Evolutionary conservation across 257 asterid species (phyloP).

Genomic region (Solanum sejunctum): DNA sequence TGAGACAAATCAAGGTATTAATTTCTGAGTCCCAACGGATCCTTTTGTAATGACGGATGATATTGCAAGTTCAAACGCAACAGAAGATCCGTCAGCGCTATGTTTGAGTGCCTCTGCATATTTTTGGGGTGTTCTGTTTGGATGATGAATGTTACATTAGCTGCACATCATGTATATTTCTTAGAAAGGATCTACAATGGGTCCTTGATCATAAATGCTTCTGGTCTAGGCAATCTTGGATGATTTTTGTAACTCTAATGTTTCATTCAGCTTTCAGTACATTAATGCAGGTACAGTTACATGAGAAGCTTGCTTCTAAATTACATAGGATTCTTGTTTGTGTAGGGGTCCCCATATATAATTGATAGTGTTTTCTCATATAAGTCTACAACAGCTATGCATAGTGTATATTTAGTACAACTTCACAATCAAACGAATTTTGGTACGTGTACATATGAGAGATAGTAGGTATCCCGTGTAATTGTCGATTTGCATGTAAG

Average conservation of each 20-base stretch:
- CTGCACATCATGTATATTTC: background rate
- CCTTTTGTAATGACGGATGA: background rate
- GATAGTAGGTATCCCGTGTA: background rate
- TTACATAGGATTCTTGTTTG: constrained; percentile 16
- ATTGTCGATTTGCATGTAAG: background rate
- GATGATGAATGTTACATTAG: background rate
- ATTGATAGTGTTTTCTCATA: constrained; percentile 29
- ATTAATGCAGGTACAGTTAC: background rate
- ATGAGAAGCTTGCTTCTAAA: constrained; percentile 8
- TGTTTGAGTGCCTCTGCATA: background rate
- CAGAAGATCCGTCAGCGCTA: background rate
- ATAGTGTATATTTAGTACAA: constrained; percentile 16
- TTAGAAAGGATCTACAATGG: background rate
- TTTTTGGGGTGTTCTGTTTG: background rate
- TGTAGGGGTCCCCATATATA: constrained; percentile 20
- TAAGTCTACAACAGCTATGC: constrained; percentile 32
- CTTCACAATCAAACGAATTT: background rate
- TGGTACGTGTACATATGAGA: background rate
- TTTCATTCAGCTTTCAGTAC: background rate
- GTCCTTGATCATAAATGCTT: background rate
- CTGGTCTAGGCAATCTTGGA: background rate
- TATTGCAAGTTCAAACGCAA: background rate
- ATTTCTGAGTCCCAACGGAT: background rate
- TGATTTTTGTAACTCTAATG: background rate
- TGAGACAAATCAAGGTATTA: background rate